Evolutionary conservation across 345 rosid genomes (phyloP), one percentile per base, ranked within the genome.

Genomic region (Ceriops zippeliana): DNA sequence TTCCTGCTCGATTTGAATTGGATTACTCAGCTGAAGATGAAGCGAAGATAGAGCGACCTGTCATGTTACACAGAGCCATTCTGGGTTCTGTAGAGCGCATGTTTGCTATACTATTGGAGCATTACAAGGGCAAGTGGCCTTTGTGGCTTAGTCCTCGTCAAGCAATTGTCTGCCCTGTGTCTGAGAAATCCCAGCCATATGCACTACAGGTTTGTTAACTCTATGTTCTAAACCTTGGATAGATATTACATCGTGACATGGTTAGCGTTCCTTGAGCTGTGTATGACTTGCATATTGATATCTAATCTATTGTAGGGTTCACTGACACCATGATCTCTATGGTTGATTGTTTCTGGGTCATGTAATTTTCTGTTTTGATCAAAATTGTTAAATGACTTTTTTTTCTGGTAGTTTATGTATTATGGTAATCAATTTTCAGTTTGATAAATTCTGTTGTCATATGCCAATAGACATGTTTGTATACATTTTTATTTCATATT

Each of bases 71-170:
- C 74, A 84, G 99, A 77, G 97, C 99, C 8, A 83, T 91, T 78
- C 82, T 95, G 56, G 99, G 99, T 31, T 95, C 99, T 58, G 92
- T 91, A 67, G 99, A 95, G 79, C 90, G 98, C 27, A 95, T 95
- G 93, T 78, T 95, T 82, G 96, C 97, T 49, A 88, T 95, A 73
- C 71, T 95, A 47, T 74, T 95, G 83, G 97, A 95, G 78, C 99
- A 91, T 75, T 92, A 89, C 86, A 87, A 95, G 83, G 97, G 98
- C 65, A 95, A 95, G 73, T 95, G 98, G 99, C 99, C 98, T 27
- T 90, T 95, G 76, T 95, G 99, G 99, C 90, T 95, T 28, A 95
- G 98, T 80, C 99, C 99, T 0, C 93, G 98, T 61, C 99, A 95
- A 76, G 97, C 96, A 65, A 92, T 95, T 83, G 96, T 95, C 70